Evolutionary conservation across 495 filamentous ascomycete species (phyloP).

Genomic region (Neurospora pannonica): DNA sequence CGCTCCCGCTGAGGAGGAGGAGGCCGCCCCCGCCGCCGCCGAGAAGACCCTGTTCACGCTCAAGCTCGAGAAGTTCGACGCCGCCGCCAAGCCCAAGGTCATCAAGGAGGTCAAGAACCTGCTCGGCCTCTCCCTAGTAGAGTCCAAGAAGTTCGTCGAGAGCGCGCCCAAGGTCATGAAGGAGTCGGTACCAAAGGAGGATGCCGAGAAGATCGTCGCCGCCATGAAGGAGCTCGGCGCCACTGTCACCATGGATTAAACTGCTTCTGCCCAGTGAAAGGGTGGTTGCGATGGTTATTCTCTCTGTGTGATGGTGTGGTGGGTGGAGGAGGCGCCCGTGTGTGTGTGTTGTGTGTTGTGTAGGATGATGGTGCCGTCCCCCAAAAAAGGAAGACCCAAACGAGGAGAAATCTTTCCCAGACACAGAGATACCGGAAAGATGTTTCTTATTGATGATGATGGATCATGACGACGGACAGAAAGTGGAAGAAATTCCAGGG

Average conservation of each 20-base stretch:
- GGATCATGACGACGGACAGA: no score
- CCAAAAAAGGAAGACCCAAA: not conserved
- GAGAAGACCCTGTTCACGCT: constrained; percentile 98
- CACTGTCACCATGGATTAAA: constrained; percentile 81
- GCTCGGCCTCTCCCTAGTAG: constrained; percentile 89
- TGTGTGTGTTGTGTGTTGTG: not conserved
- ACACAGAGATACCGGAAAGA: not conserved
- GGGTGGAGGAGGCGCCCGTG: not conserved
- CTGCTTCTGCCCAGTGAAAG: constrained; percentile 4
- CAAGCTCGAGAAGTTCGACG: constrained; percentile 82
- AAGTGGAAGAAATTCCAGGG: not conserved
- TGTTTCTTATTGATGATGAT: not conserved
- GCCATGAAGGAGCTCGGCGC: constrained; percentile 87
- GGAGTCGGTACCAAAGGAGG: constrained; percentile 95
- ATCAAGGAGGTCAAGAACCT: constrained; percentile 99
- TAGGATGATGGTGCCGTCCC: not conserved
- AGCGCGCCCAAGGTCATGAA: constrained; percentile 95
- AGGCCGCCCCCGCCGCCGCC: constrained; percentile 73
- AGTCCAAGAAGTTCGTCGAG: constrained; percentile 99
- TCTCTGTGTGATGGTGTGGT: not conserved
- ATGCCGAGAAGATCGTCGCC: constrained; percentile 96
- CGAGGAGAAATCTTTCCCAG: not conserved
- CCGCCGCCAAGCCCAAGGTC: constrained; percentile 86
- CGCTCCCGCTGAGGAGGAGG: constrained; percentile 62
- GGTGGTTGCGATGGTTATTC: not conserved